Evolutionary conservation across 1,284 basidiomycete species (phyloP).

Genomic region (Pisolithus thermaeus): DNA sequence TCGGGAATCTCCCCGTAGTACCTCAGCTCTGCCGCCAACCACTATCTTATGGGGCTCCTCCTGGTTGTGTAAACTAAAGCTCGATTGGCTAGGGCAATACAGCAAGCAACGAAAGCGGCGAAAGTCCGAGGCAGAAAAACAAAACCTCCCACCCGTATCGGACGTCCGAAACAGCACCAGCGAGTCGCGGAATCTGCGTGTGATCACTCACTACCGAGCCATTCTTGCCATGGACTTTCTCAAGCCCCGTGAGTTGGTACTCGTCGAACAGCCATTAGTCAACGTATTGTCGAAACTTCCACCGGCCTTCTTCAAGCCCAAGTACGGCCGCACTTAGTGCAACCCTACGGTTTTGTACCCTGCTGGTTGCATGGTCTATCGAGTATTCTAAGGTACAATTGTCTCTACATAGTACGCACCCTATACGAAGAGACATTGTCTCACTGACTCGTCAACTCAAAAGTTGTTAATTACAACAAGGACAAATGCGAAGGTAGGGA

Average conservation of each 20-base stretch:
- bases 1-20: conserved; percentile 1
- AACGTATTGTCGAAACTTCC: conserved; percentile 81
- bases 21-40: conserved; percentile 26
- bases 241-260: conserved; percentile 65
- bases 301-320: conserved; percentile 79
- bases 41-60: conserved; percentile 78
- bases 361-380: no score
- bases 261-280: conserved; percentile 85
- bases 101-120: conserved; percentile 38
- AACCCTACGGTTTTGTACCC: no score
- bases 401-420: neutral
- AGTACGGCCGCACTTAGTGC: conserved; percentile 59
- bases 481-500: neutral
- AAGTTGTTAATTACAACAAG: neutral
- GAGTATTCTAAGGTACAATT: neutral
- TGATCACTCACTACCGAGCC: conserved; percentile 79
- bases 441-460: neutral
- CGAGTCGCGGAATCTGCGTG: conserved; percentile 46
- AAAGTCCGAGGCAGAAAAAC: conserved; percentile 15
- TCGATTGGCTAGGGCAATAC: conserved; percentile 35
- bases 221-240: conserved; percentile 78
- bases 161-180: conserved; percentile 34
- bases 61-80: conserved; percentile 74
- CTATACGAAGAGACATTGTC: neutral
- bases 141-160: conserved; percentile 12